These are phyloP conservation scores for Solanum tacnaense DNA, from an alignment of 257 asterid genomes.

Conservation along the genomic window DNA sequence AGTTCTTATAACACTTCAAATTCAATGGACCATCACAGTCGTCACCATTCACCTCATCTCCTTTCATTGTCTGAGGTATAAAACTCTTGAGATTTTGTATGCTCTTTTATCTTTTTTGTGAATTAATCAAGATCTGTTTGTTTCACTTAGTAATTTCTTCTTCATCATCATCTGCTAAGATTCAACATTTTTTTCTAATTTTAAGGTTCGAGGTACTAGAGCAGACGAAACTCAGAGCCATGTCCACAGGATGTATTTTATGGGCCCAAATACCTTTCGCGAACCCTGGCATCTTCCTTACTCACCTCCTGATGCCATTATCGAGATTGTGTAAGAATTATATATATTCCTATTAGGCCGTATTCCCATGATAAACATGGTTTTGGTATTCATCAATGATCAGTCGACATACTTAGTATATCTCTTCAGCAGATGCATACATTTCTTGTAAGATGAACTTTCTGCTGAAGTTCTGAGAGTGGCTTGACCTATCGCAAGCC, in stretches of 20 bases:
- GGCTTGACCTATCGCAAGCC: background rate
- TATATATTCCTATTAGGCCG: background rate
- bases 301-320: constrained; percentile 79
- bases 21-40: constrained; percentile 58
- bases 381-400: background rate
- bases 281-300: constrained; percentile 99
- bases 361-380: background rate
- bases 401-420: background rate
- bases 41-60: constrained; percentile 74
- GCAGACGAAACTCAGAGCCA: constrained; percentile 81
- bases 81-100: background rate
- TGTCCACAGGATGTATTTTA: constrained; percentile 89
- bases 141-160: background rate
- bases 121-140: background rate
- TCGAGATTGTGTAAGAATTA: constrained; percentile 77
- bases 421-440: background rate
- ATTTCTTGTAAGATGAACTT: background rate
- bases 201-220: constrained; percentile 84
- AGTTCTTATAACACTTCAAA: constrained; percentile 38
- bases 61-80: constrained; percentile 92
- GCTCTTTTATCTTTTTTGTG: background rate
- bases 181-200: background rate
- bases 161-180: background rate
- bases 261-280: constrained; percentile 94
- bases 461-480: background rate